Evolutionary conservation across 768 basidiomycete genomes (phyloP).

Genomic region (Tephrocybe sp.): DNA sequence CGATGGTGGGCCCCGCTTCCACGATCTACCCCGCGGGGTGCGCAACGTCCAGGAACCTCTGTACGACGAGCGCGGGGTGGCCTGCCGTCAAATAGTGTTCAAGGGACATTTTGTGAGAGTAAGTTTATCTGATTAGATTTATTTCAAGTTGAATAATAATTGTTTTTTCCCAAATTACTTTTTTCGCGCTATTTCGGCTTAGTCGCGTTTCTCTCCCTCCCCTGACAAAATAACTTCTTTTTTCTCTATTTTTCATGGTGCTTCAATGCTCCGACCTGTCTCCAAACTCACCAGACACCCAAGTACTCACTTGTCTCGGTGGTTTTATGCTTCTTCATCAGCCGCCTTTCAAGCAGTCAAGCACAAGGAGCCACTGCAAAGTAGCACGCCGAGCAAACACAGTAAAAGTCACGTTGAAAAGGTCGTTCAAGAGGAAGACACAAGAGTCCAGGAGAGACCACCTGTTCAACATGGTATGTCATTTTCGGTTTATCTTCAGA

Average conservation of each 20-base stretch:
- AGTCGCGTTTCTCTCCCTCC: neutral
- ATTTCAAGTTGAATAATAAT: no score
- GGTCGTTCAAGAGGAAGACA: slow-evolving; percentile 2
- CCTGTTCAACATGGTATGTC: slow-evolving; percentile 12
- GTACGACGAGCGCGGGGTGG: no score
- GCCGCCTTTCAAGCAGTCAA: slow-evolving; percentile 20
- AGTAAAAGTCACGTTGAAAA: neutral
- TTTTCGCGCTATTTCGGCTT: no score
- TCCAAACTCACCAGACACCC: slow-evolving; percentile 18
- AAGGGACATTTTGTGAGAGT: no score
- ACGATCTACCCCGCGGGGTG: neutral
- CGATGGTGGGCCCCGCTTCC: neutral
- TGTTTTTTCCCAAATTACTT: no score
- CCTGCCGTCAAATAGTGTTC: no score
- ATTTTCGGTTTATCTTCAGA: slow-evolving; percentile 1
- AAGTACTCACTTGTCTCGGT: slow-evolving; percentile 30
- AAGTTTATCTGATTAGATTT: slow-evolving; percentile 19
- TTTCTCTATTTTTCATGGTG: slow-evolving; percentile 16
- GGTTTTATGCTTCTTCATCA: slow-evolving; percentile 27
- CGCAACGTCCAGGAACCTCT: no score
- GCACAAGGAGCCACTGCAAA: slow-evolving; percentile 13
- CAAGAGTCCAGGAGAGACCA: slow-evolving; percentile 1
- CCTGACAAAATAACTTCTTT: neutral
- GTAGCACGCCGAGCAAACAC: slow-evolving; percentile 2
- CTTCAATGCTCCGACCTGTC: slow-evolving; percentile 23